Percentiles rank a stretch among this genome's conserved stretches.
phyloP scores from a whole-genome alignment of 805 yeast species.

The Geotrichum ghanense region DNA sequence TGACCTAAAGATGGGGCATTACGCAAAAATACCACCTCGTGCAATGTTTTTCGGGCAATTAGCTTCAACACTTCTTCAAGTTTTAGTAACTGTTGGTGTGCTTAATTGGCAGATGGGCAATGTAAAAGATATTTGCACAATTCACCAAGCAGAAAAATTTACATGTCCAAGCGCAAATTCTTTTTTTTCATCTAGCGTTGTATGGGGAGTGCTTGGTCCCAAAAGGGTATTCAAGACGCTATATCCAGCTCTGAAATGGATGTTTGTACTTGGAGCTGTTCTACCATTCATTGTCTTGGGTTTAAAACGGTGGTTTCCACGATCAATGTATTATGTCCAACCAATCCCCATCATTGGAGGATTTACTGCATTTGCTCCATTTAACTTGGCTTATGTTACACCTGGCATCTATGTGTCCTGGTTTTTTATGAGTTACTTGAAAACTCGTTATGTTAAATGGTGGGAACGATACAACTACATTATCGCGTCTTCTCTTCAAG shows the following conservation, averaged over 20 bases:
- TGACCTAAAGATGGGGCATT: constrained; percentile 52
- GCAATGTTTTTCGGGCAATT: constrained; percentile 40
- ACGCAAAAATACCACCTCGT: constrained; percentile 48
- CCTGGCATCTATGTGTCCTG: constrained; percentile 48
- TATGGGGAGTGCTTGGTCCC: constrained; percentile 52
- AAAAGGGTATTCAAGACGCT: constrained; percentile 36
- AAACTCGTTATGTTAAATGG: constrained; percentile 44
- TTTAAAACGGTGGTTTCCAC: constrained; percentile 33
- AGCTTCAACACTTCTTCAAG: constrained; percentile 30
- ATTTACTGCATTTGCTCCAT: constrained; percentile 48
- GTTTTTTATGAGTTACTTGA: constrained; percentile 43
- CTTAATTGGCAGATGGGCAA: constrained; percentile 33
- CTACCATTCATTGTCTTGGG: background rate
- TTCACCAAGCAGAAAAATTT: constrained; percentile 33
- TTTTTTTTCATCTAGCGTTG: constrained; percentile 38
- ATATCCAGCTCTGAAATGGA: constrained; percentile 16
- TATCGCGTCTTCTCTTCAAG: constrained; percentile 40
- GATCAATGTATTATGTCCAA: constrained; percentile 23
- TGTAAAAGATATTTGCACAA: constrained; percentile 33
- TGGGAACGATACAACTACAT: constrained; percentile 57
- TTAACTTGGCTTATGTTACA: constrained; percentile 49
- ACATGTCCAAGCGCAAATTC: constrained; percentile 31
- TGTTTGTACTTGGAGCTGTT: constrained; percentile 14
- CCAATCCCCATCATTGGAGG: constrained; percentile 21
- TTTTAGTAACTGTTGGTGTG: constrained; percentile 31